A percentile compares a stretch with the other conserved stretches of the same genome.
Conservation (phyloP, 2,329 filamentous ascomycete genomes). For the Pseudogymnoascus sp. region DNA sequence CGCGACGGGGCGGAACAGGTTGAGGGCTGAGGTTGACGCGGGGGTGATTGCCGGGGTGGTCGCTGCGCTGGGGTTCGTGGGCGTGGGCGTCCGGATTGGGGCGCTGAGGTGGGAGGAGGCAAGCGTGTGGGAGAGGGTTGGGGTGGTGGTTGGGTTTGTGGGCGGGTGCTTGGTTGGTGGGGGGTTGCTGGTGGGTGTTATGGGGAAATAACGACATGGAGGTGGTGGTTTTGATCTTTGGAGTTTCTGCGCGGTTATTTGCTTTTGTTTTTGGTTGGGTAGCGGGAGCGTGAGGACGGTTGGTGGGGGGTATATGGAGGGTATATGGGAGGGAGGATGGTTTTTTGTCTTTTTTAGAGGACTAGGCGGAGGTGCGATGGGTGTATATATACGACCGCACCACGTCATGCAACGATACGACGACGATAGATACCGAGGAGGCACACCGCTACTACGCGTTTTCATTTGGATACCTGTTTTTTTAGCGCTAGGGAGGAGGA, state of each 20-base stretch:
- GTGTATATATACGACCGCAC: background rate
- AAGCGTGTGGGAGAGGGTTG: background rate
- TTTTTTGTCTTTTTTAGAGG: background rate
- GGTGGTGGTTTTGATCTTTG: background rate
- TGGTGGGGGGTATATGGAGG: background rate
- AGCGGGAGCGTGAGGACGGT: background rate
- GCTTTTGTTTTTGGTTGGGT: background rate
- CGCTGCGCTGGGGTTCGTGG: slow-evolving; percentile 55
- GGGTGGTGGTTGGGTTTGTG: background rate
- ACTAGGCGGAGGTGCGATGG: background rate
- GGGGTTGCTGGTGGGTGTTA: background rate
- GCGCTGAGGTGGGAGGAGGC: background rate
- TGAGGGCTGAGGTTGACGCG: slow-evolving; percentile 63
- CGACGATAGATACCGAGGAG: background rate
- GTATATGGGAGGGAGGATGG: background rate
- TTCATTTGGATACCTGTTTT: background rate
- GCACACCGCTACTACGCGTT: background rate
- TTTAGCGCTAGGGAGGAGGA: background rate
- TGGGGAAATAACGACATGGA: background rate
- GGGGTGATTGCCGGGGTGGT: slow-evolving; percentile 64
- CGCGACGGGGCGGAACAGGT: slow-evolving; percentile 57
- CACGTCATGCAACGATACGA: background rate
- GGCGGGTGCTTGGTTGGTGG: background rate
- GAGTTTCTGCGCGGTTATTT: background rate
- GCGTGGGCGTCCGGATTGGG: slow-evolving; percentile 34